Evolutionary conservation across 1,139 yeast species (phyloP), one percentile per base, ranked within the genome.

Genomic region (Suhomyces wounanorum): DNA sequence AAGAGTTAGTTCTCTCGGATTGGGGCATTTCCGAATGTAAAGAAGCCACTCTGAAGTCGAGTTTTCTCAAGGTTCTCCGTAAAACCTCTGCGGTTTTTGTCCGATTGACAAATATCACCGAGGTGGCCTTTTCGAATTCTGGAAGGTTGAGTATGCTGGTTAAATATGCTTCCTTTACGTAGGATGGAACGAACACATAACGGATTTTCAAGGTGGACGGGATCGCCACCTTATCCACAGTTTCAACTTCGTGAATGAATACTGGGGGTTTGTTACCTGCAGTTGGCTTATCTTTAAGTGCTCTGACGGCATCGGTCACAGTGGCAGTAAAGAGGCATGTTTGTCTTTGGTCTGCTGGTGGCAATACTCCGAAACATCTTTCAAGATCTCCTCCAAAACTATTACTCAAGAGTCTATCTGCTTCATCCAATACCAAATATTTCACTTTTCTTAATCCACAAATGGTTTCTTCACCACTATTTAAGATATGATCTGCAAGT

Each of bases 21-120:
- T 94, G 99, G 0, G 95, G 92, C 96, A 94, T 86, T 64, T 91
- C 94, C 1, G 99, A 92, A 65, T 95, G 99, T 51, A 94, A 73
- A 1, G 97, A 88, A 0, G 98, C 89, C 6, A 89, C 95, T 55
- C 94, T 77, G 36, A 91, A 78, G 18, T 87, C 96, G 54, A 94
- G 67, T 46, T 82, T 79, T 53, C 89, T 79, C 43, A 94, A 73
- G 33, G 90, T 82, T 61, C 97, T 78, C 62, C 96, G 77, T 48
- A 94, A 70, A 16, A 89, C 77, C 70, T 94, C 99, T 0, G 98
- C 98, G 0, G 96, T 89, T 52, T 77, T 77, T 1, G 98, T 91
- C 59, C 97, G 76, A 70, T 94, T 95, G 23, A 91, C 98, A 71
- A 94, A 94, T 25, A 94, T 86, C 43, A 94, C 89, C 2, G 85